A percentile compares a stretch with the other conserved stretches of the same genome.
phyloP scores from a whole-genome alignment of 2,329 filamentous ascomycete genomes.

The Acarospora socialis region DNA sequence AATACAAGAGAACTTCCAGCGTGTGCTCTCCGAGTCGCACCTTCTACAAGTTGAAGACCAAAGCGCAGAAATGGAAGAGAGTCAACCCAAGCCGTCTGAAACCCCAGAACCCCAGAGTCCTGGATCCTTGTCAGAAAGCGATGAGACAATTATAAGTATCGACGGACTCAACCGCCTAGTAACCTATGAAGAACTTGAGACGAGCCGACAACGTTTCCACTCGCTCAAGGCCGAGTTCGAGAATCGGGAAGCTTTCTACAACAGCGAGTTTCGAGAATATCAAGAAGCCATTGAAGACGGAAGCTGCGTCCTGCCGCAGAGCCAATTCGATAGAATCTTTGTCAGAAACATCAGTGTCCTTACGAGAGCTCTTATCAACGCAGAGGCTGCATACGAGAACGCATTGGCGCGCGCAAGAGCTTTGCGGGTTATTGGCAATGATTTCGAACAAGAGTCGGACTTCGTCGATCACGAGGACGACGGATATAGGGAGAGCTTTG shows the following conservation, averaged over 20 bases:
- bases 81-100: too few species aligned
- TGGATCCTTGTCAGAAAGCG: too few species aligned
- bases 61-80: too few species aligned
- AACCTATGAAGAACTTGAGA: background rate
- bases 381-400: conserved; percentile 2
- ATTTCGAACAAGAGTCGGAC: conserved; percentile 1
- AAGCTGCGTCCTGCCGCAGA: background rate
- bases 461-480: conserved; percentile 4
- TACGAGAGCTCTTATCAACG: conserved; percentile 3
- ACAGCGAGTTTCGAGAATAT: conserved; percentile 1
- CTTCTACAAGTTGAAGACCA: too few species aligned
- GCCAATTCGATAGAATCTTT: background rate
- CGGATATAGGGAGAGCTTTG: background rate
- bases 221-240: conserved; percentile 1
- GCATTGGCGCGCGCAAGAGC: background rate
- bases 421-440: conserved; percentile 2
- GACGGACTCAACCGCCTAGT: background rate
- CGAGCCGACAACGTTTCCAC: background rate
- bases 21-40: background rate
- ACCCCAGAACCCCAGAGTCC: too few species aligned
- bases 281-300: conserved; percentile 1
- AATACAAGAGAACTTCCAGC: background rate
- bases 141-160: conserved; percentile 1
- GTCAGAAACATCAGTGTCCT: background rate
- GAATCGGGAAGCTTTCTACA: background rate